Evolutionary conservation across 306 rosid genomes (phyloP).

Genomic region (Vicia villosa): DNA sequence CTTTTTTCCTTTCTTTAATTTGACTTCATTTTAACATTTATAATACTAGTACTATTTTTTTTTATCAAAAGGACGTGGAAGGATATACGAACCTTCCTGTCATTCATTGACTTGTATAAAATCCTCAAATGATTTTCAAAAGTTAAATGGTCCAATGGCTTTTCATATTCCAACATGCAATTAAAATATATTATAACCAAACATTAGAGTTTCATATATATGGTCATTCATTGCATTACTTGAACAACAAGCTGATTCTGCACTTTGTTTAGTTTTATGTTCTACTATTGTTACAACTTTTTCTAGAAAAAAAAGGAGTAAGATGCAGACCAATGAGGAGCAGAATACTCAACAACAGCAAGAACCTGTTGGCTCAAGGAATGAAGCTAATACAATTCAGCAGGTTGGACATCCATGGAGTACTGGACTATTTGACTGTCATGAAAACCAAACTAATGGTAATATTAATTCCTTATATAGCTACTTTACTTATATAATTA

Average conservation of each 20-base stretch:
- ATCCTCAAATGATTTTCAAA: background rate
- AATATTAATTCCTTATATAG: background rate
- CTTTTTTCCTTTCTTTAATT: background rate
- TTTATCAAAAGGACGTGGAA: constrained; percentile 11
- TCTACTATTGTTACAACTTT: constrained; percentile 15
- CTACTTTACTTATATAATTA: background rate
- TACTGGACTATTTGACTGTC: constrained; percentile 67
- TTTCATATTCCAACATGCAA: constrained; percentile 21
- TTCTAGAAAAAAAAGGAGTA: background rate
- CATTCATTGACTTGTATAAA: constrained; percentile 33
- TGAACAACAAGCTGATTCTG: constrained; percentile 1
- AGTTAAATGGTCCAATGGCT: background rate
- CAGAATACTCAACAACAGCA: constrained; percentile 31
- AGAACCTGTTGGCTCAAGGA: constrained; percentile 32
- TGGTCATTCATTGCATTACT: background rate
- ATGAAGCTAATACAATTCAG: constrained; percentile 35
- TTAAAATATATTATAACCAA: background rate
- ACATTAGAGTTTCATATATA: background rate
- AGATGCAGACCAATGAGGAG: constrained; percentile 33
- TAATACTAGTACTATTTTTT: too few species aligned
- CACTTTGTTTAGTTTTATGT: constrained; percentile 5
- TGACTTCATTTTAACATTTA: background rate
- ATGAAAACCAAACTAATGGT: constrained; percentile 69
- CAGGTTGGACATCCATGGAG: constrained; percentile 58
- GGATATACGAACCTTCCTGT: constrained; percentile 20